Evolutionary conservation across 139 green algal genomes (phyloP), one percentile per base, ranked within the genome.

Genomic region (Micractinium sp.): DNA sequence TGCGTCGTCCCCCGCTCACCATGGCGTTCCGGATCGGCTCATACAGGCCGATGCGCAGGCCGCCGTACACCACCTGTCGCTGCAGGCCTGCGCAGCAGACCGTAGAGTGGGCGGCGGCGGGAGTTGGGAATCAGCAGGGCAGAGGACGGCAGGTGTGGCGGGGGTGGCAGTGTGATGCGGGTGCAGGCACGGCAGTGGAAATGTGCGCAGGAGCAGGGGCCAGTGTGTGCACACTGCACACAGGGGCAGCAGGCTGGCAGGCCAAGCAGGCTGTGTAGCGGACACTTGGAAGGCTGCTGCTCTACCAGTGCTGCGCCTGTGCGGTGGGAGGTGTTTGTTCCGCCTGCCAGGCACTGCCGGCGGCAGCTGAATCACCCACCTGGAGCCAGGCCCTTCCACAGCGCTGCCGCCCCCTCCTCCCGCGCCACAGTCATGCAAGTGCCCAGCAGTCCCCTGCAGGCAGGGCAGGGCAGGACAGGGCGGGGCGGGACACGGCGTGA

Each of bases 41-140:
- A 79, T 99, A 99, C 66, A 99, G 80, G 33, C 98, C 98, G 53
- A 99, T 99, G 36, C 98, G 93, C 16, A 99, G 95, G 0, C 98
- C 98, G 13, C 98, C 98, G 90, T 98, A 99, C 27, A 99, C 83
- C 71, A 95, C 95, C 92, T 99, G 98, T 29, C 98, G 92, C 91
- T 99, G 98, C 77, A 99, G 82, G 61, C 96, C 96, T 97, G 94
- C 86, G 91, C 16, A 20, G 38, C 23, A 33, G 33, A 36, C 25
- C 36, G 63, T 2, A 71, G 63, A 27, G 63, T 25, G 63, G 63
- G 63, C 7, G 63, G 22, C 4, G 63, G 63, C 63, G 22, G 19
- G 63, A 4, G 20, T 2, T 71, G 63, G n/a, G n/a, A n/a, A n/a
- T n/a, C n/a, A n/a, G 20, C 63, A 71, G 63, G 63, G 22, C 63